phyloP scores from a whole-genome alignment of 2,329 filamentous ascomycete genomes.

The Balansia obtecta region DNA sequence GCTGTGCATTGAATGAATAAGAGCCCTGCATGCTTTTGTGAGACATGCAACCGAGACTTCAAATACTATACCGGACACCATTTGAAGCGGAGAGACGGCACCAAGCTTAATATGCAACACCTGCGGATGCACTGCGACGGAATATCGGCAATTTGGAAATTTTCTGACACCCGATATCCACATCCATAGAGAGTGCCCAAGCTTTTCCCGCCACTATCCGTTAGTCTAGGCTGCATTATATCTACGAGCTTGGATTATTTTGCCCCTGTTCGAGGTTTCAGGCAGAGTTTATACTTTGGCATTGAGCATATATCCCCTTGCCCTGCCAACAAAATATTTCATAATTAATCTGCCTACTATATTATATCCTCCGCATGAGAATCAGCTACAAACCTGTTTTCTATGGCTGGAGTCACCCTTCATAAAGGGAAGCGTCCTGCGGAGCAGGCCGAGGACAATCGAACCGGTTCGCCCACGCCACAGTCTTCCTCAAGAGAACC shows the following conservation, averaged over 20 bases:
- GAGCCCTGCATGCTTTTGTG: background rate
- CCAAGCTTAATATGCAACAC: background rate
- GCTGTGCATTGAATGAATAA: background rate
- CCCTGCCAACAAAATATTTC: background rate
- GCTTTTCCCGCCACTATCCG: background rate
- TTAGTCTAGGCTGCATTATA: background rate
- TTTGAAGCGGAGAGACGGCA: background rate
- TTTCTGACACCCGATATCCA: background rate
- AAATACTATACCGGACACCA: background rate
- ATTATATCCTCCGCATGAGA: background rate
- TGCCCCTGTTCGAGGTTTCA: background rate
- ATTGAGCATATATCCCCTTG: background rate
- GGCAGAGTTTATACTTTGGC: background rate
- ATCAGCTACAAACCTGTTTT: background rate
- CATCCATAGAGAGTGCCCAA: background rate
- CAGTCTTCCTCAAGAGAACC: background rate
- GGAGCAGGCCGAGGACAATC: conserved; percentile 1
- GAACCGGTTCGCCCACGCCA: background rate
- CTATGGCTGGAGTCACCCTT: conserved; percentile 4
- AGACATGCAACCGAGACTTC: background rate
- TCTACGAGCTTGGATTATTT: background rate
- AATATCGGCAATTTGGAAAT: background rate
- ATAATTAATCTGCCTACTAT: background rate
- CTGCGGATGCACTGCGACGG: background rate
- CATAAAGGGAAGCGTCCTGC: conserved; percentile 3